A percentile compares a stretch with the other conserved stretches of the same genome.
These are phyloP conservation scores for Ailanthus altissimus DNA, from an alignment of 345 rosid species.

Conservation along the genomic window DNA sequence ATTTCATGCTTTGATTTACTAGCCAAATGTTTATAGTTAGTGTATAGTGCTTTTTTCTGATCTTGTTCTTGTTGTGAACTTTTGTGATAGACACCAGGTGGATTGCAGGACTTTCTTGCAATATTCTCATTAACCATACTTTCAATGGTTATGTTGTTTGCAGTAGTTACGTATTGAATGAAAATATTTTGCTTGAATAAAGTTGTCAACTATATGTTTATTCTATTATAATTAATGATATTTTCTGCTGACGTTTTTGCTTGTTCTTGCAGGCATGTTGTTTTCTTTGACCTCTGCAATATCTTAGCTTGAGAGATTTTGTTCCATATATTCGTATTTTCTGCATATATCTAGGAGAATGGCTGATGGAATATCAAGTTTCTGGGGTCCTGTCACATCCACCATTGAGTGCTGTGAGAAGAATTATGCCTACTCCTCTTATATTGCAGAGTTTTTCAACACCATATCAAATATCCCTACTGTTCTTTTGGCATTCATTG, in stretches of 20 bases:
- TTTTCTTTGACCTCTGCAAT: not conserved
- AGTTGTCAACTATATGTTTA: not conserved
- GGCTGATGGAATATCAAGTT: constrained; percentile 76
- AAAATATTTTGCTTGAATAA: not conserved
- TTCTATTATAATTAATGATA: not conserved
- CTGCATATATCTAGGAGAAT: constrained; percentile 35
- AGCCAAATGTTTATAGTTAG: not conserved
- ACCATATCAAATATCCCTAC: constrained; percentile 75
- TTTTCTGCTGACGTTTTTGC: not conserved
- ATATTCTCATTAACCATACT: not conserved
- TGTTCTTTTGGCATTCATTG: constrained; percentile 76
- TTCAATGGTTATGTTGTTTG: not conserved
- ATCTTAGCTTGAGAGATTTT: not conserved
- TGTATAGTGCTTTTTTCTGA: not conserved
- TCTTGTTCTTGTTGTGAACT: constrained; percentile 3
- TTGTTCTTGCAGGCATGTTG: constrained; percentile 5
- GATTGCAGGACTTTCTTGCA: not conserved
- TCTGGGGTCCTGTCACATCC: constrained; percentile 96
- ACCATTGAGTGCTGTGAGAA: constrained; percentile 80
- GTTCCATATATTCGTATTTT: not conserved
- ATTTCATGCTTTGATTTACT: not conserved
- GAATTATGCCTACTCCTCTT: constrained; percentile 71
- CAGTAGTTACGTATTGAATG: not conserved
- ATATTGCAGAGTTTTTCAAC: constrained; percentile 88
- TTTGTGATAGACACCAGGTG: not conserved